Base-by-base conservation (phyloP, 1,284 basidiomycete species). In the Heterobasidion annosum region DNA sequence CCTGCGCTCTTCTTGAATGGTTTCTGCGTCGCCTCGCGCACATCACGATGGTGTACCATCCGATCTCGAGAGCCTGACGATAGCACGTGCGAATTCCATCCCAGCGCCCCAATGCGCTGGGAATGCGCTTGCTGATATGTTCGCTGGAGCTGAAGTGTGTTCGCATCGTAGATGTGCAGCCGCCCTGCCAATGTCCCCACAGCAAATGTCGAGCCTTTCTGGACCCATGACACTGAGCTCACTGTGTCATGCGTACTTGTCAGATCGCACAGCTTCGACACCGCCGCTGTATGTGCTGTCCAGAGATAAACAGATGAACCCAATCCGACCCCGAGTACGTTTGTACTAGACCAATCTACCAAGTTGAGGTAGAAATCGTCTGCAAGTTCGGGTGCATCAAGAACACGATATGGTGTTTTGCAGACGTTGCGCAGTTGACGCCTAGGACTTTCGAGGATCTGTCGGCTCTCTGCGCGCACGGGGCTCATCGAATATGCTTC, bases 341-440 rank as follows among this genome's bases (percentile, higher is more conserved):
- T 98, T 8, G 91, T 94, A 52, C 85, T 88, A 1, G 90, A 93
- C 96, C 97, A 99, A 60, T 98, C 96, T 15, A 99, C 94, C 15
- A 99, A 79, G 64, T 99, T 99, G 59, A 99, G 85, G 65, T 99
- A 99, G 70, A 98, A 99, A 67, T 99, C 97, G 68, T 99, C 96
- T 59, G 91, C 90, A 6, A 99, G 82, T 59, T 98, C 95, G 0
- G 96, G 97, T 1, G 97, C 97, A 66, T 99, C 96, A 19, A 99
- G 81, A 0, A 99, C 96, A 60, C 98, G 88, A 75, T 96, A 99
- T 0, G 97, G 97, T 0, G 96, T 97, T 67, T 96, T 95, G 71
- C 89, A 91, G 1, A 98, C 86, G 57, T 79, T 85, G 35, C 96
- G 81, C 2, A 92, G 78, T 52, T 87, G 78, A 54, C 91, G 85